Evolutionary conservation across 805 yeast species (phyloP), one percentile per base, ranked within the genome.

Genomic region (Zygoascus bituminiphila): DNA sequence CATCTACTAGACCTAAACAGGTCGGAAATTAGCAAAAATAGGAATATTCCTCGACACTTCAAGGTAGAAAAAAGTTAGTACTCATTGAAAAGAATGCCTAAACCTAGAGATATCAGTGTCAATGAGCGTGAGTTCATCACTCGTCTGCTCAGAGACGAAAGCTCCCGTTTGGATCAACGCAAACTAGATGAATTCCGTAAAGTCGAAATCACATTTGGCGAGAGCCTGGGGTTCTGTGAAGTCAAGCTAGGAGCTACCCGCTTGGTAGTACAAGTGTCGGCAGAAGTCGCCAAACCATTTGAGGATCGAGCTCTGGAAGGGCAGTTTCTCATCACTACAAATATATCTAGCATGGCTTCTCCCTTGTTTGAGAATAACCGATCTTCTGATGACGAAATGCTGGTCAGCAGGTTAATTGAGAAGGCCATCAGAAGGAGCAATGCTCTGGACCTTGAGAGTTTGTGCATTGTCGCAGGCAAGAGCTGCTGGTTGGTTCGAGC

Each of bases 261-360:
- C 56, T 76, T 86, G 9, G 74, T 82, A 1, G 88, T 79, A 2
- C 73, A 86, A 48, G 81, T 91, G 4, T 79, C 88, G 15, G 84
- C 94, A 9, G 82, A 79, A 46, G 80, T 93, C 12, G 74, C 78
- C 3, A 76, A 78, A 50, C 98, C 98, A 0, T 82, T 75, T 54
- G 95, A 88, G 44, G 95, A 89, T 56, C 74, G 96, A 47, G 97
- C 97, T 0, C 91, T 87, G 62, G 98, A 93, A 65, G 98, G 98
- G 1, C 59, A 84, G 2, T 88, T 93, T 62, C 72, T 76, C 21
- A 88, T 93, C 12, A 78, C 84, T 44, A 84, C 95, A 1, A 98
- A 93, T 59, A 79, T 86, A 39, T 77, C 88, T 19, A 86, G 97
- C 14, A 83, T 91, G 88, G 95, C 96, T 1, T 81, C 88, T 4